Evolutionary conservation across 1,139 yeast species (phyloP), one percentile per base, ranked within the genome.

Genomic region (Entelexis paramagnoliae): DNA sequence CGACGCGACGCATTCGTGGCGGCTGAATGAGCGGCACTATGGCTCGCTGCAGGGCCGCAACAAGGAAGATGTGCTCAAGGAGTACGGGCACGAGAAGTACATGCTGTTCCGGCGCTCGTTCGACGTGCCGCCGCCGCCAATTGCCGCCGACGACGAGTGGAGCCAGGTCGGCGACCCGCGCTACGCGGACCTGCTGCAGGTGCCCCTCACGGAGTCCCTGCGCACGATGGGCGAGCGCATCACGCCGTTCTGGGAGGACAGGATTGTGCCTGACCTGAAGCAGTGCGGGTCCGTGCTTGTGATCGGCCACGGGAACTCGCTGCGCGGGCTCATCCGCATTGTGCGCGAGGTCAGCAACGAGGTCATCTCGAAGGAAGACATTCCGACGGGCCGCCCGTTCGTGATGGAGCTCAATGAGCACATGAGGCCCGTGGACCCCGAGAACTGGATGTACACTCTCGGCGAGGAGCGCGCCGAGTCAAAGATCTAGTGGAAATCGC

Each of bases 271-370:
- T 5, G 51, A 48, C 13, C 53, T 56, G 41, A 28, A 36, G 16
- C 22, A 11, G 38, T 46, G 32, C 41, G 40, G 51, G 16, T 32
- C 50, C 26, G 51, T 56, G 17, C 50, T 56, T 14, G 55, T 56
- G 4, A 52, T 56, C 16, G 59, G 58, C 26, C 59, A 56, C 50
- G 59, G 59, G 11, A 56, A 52, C 51, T 56, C 59, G 40, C 49
- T 56, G 17, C 46, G 59, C 10, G 59, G 58, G 14, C 54, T 56
- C 17, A 47, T 56, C 19, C 28, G 51, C 26, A 33, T 51, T n/a
- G 42, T 56, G 5, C 46, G 59, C 28, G 32, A 24, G 26, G 53
- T 56, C 4, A 24, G 48, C 38, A 55, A 56, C 51, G 59, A 52
- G 16, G 60, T 49, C 33, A 53, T 57, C 35, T 46, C 49, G 40